Conservation (phyloP, 306 rosid species). For the Sindora glabra region DNA sequence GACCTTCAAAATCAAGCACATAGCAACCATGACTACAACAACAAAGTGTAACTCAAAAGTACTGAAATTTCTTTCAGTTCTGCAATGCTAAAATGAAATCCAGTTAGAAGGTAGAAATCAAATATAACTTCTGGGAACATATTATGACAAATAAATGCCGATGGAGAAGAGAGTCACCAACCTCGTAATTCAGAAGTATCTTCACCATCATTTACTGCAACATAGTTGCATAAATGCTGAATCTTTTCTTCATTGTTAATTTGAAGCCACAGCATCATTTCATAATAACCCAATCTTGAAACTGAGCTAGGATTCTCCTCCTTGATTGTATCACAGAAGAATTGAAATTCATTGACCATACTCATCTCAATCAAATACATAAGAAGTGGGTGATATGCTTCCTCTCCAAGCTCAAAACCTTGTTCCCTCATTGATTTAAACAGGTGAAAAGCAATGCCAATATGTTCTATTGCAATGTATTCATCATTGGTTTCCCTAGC, state of each 20-base stretch:
- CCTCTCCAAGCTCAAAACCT: constrained; percentile 58
- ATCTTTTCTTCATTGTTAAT: constrained; percentile 58
- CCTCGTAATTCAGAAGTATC: constrained; percentile 47
- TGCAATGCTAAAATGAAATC: not conserved
- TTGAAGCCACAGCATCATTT: constrained; percentile 66
- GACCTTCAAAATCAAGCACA: not conserved
- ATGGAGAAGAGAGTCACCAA: constrained; percentile 10
- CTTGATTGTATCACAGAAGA: constrained; percentile 41
- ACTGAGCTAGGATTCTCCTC: constrained; percentile 38
- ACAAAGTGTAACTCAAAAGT: constrained; percentile 4
- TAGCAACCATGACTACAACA: not conserved
- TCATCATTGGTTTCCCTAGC: constrained; percentile 46
- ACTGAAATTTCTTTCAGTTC: not conserved
- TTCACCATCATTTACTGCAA: constrained; percentile 28
- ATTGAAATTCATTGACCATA: constrained; percentile 62
- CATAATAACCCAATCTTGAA: constrained; percentile 68
- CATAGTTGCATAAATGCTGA: constrained; percentile 44
- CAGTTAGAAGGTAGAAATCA: constrained; percentile 11
- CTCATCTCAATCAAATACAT: constrained; percentile 50
- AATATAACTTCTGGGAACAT: constrained; percentile 11
- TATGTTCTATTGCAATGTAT: constrained; percentile 39
- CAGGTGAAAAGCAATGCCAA: constrained; percentile 42
- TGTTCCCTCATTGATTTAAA: constrained; percentile 54
- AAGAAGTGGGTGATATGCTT: constrained; percentile 60
- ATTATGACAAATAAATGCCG: not conserved